Evolutionary conservation across 192 early-diverging fungal species (phyloP).

Genomic region (Coemansia sp.): DNA sequence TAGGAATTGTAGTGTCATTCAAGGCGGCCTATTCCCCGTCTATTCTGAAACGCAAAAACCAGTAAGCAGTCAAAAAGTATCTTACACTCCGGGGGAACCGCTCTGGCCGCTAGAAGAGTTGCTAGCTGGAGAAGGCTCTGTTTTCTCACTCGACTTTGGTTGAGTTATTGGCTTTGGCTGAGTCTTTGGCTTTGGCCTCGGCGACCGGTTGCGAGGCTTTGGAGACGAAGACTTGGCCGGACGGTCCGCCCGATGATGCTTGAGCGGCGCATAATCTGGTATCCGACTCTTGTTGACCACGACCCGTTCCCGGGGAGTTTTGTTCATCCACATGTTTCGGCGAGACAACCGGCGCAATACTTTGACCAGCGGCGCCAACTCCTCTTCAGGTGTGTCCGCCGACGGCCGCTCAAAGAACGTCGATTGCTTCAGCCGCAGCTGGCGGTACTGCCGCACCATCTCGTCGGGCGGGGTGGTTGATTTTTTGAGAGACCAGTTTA

Average conservation of each 20-base stretch:
- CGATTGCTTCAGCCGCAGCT: constrained; percentile 34
- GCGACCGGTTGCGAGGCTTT: neutral
- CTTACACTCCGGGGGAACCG: too few relatives aligned
- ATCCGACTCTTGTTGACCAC: constrained; percentile 34
- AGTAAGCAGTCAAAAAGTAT: too few relatives aligned
- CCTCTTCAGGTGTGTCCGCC: constrained; percentile 44
- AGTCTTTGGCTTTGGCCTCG: neutral
- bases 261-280: constrained; percentile 9
- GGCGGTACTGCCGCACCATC: constrained; percentile 12
- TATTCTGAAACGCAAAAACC: too few relatives aligned
- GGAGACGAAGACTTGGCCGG: neutral
- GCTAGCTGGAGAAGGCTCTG: too few relatives aligned
- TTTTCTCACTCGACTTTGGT: too few relatives aligned
- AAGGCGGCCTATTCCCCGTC: too few relatives aligned
- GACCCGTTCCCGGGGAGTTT: constrained; percentile 25
- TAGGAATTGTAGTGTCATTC: too few relatives aligned
- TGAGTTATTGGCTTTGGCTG: neutral
- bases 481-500: constrained; percentile 43
- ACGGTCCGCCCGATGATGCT: neutral
- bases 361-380: constrained; percentile 38
- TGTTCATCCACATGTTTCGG: constrained; percentile 40
- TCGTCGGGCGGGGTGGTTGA: constrained; percentile 11
- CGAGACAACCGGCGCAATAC: constrained; percentile 45
- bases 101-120: too few relatives aligned
- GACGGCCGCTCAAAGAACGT: constrained; percentile 52